phyloP scores from a whole-genome alignment of 2,329 filamentous ascomycete genomes.

The Helicocarpus griseus region DNA sequence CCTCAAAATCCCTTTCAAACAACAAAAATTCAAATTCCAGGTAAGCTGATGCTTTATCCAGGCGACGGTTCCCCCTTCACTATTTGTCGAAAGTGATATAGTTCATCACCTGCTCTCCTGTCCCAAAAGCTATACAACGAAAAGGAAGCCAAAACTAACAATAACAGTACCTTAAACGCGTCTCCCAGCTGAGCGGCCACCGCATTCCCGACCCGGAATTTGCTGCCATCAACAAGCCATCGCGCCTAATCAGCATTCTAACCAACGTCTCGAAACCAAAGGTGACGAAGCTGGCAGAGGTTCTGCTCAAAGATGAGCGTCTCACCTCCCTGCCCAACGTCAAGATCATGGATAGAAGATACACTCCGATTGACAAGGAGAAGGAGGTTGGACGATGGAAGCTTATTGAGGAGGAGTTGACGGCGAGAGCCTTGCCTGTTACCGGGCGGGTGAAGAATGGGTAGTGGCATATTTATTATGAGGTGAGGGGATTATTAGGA shows the following conservation, averaged over 20 bases:
- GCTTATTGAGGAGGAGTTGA: slow-evolving; percentile 63
- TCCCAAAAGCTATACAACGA: background rate
- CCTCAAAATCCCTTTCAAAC: too few relatives aligned
- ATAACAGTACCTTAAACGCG: slow-evolving; percentile 64
- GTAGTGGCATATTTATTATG: too few relatives aligned
- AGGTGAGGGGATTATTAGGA: too few relatives aligned
- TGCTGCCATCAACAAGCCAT: slow-evolving; percentile 44
- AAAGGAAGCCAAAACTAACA: background rate
- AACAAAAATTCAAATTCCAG: too few relatives aligned
- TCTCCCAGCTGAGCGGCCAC: slow-evolving; percentile 71
- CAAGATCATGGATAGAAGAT: slow-evolving; percentile 51
- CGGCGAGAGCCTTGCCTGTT: slow-evolving; percentile 51
- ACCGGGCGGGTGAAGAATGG: slow-evolving; percentile 10
- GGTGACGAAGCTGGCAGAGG: slow-evolving; percentile 51
- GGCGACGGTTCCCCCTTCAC: too few relatives aligned
- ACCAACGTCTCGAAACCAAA: slow-evolving; percentile 24
- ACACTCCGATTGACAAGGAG: slow-evolving; percentile 64
- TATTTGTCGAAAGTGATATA: too few relatives aligned
- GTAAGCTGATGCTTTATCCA: too few relatives aligned
- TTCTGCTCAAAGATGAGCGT: slow-evolving; percentile 39
- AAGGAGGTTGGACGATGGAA: slow-evolving; percentile 66
- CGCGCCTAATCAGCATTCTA: slow-evolving; percentile 46
- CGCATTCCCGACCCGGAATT: slow-evolving; percentile 63
- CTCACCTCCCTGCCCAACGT: slow-evolving; percentile 59
- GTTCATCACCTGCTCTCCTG: too few relatives aligned